Evolutionary conservation across 495 filamentous ascomycete species (phyloP).

Genomic region (Collariella sp.): DNA sequence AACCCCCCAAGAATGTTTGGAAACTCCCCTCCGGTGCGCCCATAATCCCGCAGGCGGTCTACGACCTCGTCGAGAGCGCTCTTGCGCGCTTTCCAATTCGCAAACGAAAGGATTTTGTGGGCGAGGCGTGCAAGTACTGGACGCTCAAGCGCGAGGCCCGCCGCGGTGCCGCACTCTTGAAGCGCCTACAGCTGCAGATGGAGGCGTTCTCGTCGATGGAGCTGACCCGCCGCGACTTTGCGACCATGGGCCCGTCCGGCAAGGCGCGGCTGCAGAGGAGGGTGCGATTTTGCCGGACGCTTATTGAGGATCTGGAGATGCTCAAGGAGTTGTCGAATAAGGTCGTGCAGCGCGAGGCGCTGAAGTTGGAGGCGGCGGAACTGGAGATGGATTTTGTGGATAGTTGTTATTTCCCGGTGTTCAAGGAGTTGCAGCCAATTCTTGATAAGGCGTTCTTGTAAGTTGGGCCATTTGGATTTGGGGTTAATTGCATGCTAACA

Average conservation of each 20-base stretch:
- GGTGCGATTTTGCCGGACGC: slow-evolving; percentile 74
- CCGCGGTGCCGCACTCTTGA: slow-evolving; percentile 81
- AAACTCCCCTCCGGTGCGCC: slow-evolving; percentile 91
- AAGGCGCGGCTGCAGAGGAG: slow-evolving; percentile 66
- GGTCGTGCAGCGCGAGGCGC: slow-evolving; percentile 61
- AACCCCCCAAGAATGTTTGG: slow-evolving; percentile 68
- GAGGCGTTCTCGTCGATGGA: slow-evolving; percentile 96
- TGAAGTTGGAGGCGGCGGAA: slow-evolving; percentile 67
- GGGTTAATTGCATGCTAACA: slow-evolving; percentile 13
- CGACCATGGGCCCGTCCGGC: slow-evolving; percentile 79
- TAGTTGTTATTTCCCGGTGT: slow-evolving; percentile 80
- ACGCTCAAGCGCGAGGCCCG: slow-evolving; percentile 91
- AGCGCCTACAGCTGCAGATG: slow-evolving; percentile 86
- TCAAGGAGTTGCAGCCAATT: slow-evolving; percentile 67
- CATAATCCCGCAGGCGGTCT: slow-evolving; percentile 79
- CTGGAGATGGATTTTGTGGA: slow-evolving; percentile 70
- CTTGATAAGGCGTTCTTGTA: slow-evolving; percentile 66
- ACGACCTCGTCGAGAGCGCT: slow-evolving; percentile 68
- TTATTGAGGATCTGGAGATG: slow-evolving; percentile 67
- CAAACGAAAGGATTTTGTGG: slow-evolving; percentile 83
- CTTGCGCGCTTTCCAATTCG: slow-evolving; percentile 71
- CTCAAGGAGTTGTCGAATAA: slow-evolving; percentile 58
- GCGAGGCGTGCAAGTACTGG: slow-evolving; percentile 94
- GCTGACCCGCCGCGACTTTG: slow-evolving; percentile 85
- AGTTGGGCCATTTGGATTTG: slow-evolving; percentile 27